Evolutionary conservation across 2,329 filamentous ascomycete genomes (phyloP).

Genomic region (Meredithiella fracta): DNA sequence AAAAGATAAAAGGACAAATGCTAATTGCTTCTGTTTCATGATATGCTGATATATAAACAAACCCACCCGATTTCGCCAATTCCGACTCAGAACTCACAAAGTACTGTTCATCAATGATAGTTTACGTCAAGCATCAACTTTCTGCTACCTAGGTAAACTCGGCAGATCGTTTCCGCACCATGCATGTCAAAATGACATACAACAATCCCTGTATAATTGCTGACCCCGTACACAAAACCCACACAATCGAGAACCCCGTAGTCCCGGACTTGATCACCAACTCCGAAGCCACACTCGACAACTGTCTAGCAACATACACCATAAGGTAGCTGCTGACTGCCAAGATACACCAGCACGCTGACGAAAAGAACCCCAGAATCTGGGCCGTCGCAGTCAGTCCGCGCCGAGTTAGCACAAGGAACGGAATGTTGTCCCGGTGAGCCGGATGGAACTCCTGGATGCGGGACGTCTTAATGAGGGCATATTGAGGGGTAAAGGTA

Average conservation of each 20-base stretch:
- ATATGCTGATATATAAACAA: too few species aligned
- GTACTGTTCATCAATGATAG: too few species aligned
- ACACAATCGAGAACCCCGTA: slow-evolving; percentile 3
- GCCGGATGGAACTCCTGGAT: slow-evolving; percentile 5
- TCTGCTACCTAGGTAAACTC: not conserved
- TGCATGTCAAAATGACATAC: slow-evolving; percentile 1
- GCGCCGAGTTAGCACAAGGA: slow-evolving; percentile 3
- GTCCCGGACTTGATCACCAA: not conserved
- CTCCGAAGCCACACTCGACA: not conserved
- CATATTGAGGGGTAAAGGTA: not conserved
- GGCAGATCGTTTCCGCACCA: not conserved
- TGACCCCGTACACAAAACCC: slow-evolving; percentile 1
- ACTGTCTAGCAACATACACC: not conserved
- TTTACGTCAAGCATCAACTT: not conserved
- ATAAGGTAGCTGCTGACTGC: slow-evolving; percentile 1
- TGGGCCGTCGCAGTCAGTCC: not conserved
- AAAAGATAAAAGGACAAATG: not conserved
- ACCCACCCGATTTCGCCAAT: not conserved
- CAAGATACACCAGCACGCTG: slow-evolving; percentile 5
- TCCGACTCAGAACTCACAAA: too few species aligned
- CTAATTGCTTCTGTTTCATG: not conserved
- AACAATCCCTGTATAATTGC: slow-evolving; percentile 2
- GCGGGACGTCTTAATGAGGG: not conserved
- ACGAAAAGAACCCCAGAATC: slow-evolving; percentile 3
- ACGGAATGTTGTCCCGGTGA: slow-evolving; percentile 5